Base-by-base conservation (phyloP, 2,329 filamentous ascomycete genomes). In the Fusarium compactum region DNA sequence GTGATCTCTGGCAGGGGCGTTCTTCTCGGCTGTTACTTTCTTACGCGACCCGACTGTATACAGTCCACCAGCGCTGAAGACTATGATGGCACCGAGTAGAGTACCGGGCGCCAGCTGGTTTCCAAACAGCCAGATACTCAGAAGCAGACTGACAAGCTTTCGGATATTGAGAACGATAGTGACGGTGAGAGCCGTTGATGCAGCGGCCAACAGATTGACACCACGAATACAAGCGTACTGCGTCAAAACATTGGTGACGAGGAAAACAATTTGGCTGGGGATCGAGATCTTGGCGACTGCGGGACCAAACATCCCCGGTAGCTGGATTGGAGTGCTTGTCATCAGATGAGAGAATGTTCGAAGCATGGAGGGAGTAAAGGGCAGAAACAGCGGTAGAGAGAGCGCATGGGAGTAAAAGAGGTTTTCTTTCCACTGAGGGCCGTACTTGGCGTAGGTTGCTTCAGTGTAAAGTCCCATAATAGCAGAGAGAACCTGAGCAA, bases 381-480 rank as follows among this genome's bases (percentile, higher is more conserved):
- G 92, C 4, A 92, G 75, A 76, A 95, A 96, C 24, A 96, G 84
- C 0, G 93, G 92, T 45, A 96, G 82, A 1, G 91, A 93, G 24
- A 95, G 85, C 10, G 93, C 79, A 71, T 92, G 90, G 3, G 93
- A 97, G 83, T 98, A 99, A 83, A 99, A 98, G 15, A 99, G 86
- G 71, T 97, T 97, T 80, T 98, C 96, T 74, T 91, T 92, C 94
- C 96, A 98, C 79, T 96, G 92, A 30, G 92, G 92, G 8, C 95
- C 94, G 79, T 97, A 94, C 60, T 87, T 87, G 62, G 87, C 87
- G 82, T 98, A 99, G 1, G 95, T 93, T 71, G 94, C 90, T 79
- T 99, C 95, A 0, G 95, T 95, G 79, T 97, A 98, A 30, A 98
- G 87, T 7, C 96, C 96, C 91, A 98, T 98, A 76, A 95, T 92